Percentiles rank a stretch among this genome's conserved stretches.
These are phyloP conservation scores for Eucalyptus virginea DNA, from an alignment of 345 rosid genomes.

Conservation along the genomic window DNA sequence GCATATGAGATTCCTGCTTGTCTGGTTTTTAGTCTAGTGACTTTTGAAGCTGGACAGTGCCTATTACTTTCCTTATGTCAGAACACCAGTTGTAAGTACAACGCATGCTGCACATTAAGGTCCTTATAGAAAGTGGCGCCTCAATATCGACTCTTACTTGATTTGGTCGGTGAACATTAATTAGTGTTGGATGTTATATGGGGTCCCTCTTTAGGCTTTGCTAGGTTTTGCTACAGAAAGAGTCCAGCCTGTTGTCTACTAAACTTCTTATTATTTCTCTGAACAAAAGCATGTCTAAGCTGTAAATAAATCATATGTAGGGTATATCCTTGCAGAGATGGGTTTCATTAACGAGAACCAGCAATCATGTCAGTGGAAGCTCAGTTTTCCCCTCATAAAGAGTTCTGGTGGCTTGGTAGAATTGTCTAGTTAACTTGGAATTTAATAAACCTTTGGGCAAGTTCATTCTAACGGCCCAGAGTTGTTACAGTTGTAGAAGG, in stretches of 20 bases:
- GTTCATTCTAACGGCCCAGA: not conserved
- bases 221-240: not conserved
- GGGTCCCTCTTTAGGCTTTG: not conserved
- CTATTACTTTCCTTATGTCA: not conserved
- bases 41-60: not conserved
- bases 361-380: not conserved
- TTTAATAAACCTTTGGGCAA: not conserved
- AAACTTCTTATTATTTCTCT: not conserved
- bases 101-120: not conserved
- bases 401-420: not conserved
- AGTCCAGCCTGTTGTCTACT: not conserved
- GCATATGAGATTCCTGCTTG: not conserved
- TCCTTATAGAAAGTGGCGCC: not conserved
- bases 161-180: not conserved
- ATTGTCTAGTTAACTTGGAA: not conserved
- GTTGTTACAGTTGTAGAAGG: not conserved
- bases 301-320: not conserved
- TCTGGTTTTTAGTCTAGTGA: not conserved
- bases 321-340: not conserved
- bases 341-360: not conserved
- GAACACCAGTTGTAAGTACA: not conserved
- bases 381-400: not conserved
- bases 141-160: not conserved
- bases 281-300: not conserved
- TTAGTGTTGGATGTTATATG: not conserved